phyloP scores from a whole-genome alignment of 768 basidiomycete species.

The Calocybe gangraenosa region DNA sequence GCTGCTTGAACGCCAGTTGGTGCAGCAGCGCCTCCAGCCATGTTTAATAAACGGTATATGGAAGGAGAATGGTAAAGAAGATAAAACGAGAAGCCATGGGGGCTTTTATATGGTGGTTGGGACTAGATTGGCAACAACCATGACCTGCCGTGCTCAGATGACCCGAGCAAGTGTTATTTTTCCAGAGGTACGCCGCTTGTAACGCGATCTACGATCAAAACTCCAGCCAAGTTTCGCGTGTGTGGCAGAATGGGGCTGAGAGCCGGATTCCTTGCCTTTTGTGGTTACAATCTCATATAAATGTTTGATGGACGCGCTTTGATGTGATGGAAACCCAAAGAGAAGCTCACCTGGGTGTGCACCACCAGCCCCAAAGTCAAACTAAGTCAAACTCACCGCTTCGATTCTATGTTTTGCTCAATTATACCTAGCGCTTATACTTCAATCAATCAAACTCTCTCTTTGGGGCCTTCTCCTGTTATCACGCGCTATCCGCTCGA shows the following conservation, averaged over 20 bases:
- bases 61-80: constrained; percentile 28
- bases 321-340: no score
- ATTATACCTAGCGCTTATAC: no score
- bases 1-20: constrained; percentile 27
- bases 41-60: constrained; percentile 29
- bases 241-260: background rate
- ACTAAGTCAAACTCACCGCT: background rate
- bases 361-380: background rate
- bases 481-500: no score
- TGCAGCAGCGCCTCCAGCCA: constrained; percentile 52
- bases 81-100: constrained; percentile 17
- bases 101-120: constrained; percentile 27
- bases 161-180: constrained; percentile 27
- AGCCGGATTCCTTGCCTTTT: constrained; percentile 9
- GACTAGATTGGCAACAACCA: constrained; percentile 16
- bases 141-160: constrained; percentile 25
- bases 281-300: background rate
- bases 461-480: no score
- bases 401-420: background rate
- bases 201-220: constrained; percentile 3
- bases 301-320: no score
- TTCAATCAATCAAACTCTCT: no score
- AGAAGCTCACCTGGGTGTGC: no score
- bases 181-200: constrained; percentile 39
- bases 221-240: constrained; percentile 5